Conservation (phyloP, 352 stramenopile species). For the Globisporangium nodosum region DNA sequence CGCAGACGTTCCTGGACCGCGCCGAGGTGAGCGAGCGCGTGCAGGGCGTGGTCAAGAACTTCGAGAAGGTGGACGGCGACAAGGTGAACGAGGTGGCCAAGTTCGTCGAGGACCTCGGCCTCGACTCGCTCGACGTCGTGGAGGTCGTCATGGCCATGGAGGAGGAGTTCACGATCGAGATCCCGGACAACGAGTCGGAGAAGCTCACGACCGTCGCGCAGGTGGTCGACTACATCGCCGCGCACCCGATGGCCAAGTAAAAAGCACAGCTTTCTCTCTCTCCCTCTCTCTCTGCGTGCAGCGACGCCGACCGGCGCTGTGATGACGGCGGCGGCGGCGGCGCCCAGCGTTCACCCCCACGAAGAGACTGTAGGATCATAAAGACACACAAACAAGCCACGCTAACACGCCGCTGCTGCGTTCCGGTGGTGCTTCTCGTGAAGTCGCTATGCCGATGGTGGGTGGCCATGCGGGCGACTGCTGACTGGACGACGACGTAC, state of each 20-base stretch:
- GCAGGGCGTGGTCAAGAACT: slow-evolving; percentile 98
- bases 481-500: too few relatives aligned
- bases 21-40: slow-evolving; percentile 97
- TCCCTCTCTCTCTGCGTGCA: too few relatives aligned
- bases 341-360: too few relatives aligned
- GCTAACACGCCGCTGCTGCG: not conserved
- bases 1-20: slow-evolving; percentile 86
- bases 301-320: not conserved
- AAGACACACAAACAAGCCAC: not conserved
- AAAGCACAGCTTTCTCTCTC: slow-evolving; percentile 4
- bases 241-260: slow-evolving; percentile 99
- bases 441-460: too few relatives aligned
- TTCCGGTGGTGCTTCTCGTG: not conserved
- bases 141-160: slow-evolving; percentile 99
- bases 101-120: slow-evolving; percentile 97
- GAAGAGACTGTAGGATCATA: slow-evolving; percentile 7
- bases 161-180: slow-evolving; percentile 99
- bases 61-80: slow-evolving; percentile 97
- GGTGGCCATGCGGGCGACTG: too few relatives aligned
- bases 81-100: slow-evolving; percentile 90
- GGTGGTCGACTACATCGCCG: slow-evolving; percentile 98
- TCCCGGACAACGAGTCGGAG: slow-evolving; percentile 99
- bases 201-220: slow-evolving; percentile 97
- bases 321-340: too few relatives aligned
- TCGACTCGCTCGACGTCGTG: slow-evolving; percentile 98